A percentile compares a stretch with the other conserved stretches of the same genome.
Evolutionary conservation across 2,329 filamentous ascomycete species (phyloP).

Genomic region (Penicillium sp.): DNA sequence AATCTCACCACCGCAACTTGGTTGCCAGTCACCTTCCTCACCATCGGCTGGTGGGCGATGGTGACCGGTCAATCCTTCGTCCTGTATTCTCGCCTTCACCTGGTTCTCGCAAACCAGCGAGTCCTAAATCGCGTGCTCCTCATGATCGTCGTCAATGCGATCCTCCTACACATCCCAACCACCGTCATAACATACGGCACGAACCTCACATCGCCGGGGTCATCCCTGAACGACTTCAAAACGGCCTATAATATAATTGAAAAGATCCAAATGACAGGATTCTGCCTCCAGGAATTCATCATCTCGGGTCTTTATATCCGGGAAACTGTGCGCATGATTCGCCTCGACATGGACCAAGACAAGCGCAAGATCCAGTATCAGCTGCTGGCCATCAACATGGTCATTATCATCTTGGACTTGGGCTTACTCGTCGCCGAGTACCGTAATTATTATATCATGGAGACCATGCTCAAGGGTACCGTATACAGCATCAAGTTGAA

Average conservation of each 20-base stretch:
- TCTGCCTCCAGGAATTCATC: constrained; percentile 58
- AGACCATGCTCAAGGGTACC: constrained; percentile 50
- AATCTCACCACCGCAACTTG: constrained; percentile 36
- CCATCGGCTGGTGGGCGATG: constrained; percentile 51
- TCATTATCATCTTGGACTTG: constrained; percentile 51
- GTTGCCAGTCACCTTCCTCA: constrained; percentile 47
- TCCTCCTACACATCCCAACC: constrained; percentile 49
- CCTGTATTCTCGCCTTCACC: constrained; percentile 53
- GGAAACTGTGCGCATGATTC: constrained; percentile 56
- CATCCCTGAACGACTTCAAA: constrained; percentile 25
- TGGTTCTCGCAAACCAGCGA: constrained; percentile 44
- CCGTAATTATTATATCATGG: constrained; percentile 47
- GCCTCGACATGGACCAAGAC: constrained; percentile 44
- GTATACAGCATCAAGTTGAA: constrained; percentile 54
- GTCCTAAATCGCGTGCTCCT: constrained; percentile 44
- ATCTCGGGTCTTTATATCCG: constrained; percentile 57
- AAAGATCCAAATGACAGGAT: constrained; percentile 58
- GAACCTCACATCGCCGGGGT: constrained; percentile 32
- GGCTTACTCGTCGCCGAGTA: constrained; percentile 48
- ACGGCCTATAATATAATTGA: constrained; percentile 52
- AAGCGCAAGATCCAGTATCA: constrained; percentile 52
- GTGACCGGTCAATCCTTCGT: constrained; percentile 53
- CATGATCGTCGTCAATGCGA: constrained; percentile 51
- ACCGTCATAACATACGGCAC: constrained; percentile 49
- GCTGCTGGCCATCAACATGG: constrained; percentile 51